phyloP scores from a whole-genome alignment of 768 basidiomycete species.

The Leccinum longicurvipes region DNA sequence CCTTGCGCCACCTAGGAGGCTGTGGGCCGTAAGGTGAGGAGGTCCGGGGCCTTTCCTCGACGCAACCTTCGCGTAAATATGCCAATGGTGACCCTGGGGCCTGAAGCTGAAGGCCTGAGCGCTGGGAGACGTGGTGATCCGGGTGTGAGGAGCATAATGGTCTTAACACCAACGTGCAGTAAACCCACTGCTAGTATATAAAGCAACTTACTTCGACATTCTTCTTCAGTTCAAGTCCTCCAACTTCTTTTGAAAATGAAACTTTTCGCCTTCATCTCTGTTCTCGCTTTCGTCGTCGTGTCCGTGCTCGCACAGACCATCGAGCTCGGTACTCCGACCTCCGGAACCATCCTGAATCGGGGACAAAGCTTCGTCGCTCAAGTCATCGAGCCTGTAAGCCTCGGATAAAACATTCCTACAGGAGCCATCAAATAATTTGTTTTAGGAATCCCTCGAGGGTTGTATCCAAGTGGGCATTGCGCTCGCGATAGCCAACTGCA shows the following conservation, averaged over 20 bases:
- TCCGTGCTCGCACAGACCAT: constrained; percentile 29
- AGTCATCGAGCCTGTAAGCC: constrained; percentile 22
- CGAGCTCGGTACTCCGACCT: constrained; percentile 19
- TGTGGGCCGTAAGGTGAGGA: background rate
- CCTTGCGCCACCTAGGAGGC: background rate
- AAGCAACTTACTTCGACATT: background rate
- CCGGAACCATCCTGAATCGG: constrained; percentile 13
- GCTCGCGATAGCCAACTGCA: constrained; percentile 21
- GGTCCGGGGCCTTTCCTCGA: too few relatives aligned
- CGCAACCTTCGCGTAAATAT: background rate
- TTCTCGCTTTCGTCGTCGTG: constrained; percentile 5
- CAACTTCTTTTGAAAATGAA: constrained; percentile 15
- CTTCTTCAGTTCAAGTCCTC: background rate
- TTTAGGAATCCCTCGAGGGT: constrained; percentile 16
- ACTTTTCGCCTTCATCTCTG: constrained; percentile 1
- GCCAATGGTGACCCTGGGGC: background rate
- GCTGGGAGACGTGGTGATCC: background rate
- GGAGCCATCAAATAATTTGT: background rate
- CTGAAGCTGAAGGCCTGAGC: background rate
- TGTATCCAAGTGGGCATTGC: constrained; percentile 32
- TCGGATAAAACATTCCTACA: background rate
- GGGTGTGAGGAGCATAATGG: background rate
- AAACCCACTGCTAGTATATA: background rate
- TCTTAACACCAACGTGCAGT: background rate
- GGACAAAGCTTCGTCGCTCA: constrained; percentile 21